Evolutionary conservation across 768 basidiomycete genomes (phyloP).

Genomic region (Boletus barrowsii): DNA sequence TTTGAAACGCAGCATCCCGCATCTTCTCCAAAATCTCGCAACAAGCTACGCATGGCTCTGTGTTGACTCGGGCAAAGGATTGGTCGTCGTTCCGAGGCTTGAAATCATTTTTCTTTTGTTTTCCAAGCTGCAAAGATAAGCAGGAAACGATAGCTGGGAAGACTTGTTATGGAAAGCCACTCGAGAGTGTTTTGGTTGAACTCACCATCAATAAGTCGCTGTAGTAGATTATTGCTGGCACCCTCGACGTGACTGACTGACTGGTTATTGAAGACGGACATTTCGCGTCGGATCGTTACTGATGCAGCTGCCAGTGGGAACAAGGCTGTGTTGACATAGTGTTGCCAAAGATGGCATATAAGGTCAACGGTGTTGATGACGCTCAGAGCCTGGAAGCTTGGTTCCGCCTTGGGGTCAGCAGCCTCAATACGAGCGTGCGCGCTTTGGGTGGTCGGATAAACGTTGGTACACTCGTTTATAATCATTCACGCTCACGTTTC

Average conservation of each 20-base stretch:
- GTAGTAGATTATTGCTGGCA: slow-evolving; percentile 73
- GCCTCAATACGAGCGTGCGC: slow-evolving; percentile 68
- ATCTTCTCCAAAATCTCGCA: slow-evolving; percentile 85
- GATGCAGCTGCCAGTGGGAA: slow-evolving; percentile 83
- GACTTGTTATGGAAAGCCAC: neutral
- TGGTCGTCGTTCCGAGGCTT: slow-evolving; percentile 95
- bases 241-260: slow-evolving; percentile 82
- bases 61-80: slow-evolving; percentile 91
- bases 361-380: slow-evolving; percentile 75
- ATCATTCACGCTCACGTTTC: slow-evolving; percentile 71
- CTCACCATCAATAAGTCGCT: slow-evolving; percentile 80
- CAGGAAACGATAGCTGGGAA: slow-evolving; percentile 65
- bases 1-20: slow-evolving; percentile 69
- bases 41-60: slow-evolving; percentile 85
- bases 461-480: neutral
- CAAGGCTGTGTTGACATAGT: slow-evolving; percentile 88
- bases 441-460: slow-evolving; percentile 38
- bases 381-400: slow-evolving; percentile 63
- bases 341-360: slow-evolving; percentile 95
- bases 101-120: slow-evolving; percentile 96
- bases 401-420: slow-evolving; percentile 75
- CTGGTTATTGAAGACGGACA: slow-evolving; percentile 90
- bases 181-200: neutral
- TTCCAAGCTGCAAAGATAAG: slow-evolving; percentile 72
- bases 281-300: slow-evolving; percentile 86